Base-by-base conservation (phyloP, 73 alveolate genomes). In the Blepharisma japonicum region DNA sequence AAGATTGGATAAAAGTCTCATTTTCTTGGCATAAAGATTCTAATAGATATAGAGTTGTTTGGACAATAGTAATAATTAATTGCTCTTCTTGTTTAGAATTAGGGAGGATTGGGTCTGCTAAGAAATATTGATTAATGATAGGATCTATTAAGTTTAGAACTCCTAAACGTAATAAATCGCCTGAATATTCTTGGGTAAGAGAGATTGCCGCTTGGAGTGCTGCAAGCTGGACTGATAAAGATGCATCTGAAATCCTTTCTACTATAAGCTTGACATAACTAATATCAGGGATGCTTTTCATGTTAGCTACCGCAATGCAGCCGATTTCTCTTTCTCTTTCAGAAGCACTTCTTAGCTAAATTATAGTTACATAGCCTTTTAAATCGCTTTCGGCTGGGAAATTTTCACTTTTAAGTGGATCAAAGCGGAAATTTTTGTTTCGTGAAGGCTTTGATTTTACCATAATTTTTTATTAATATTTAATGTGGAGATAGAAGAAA, bases 381-480 rank as follows among this genome's bases (percentile, higher is more conserved):
- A 14, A 18, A 61, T 8, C 74, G 11, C 18, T 25, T 61, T 39
- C 23, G 74, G 23, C 74, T 61, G 74, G 42, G 42, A 32, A 32
- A 32, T 32, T 32, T 48, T 61, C 50, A 61, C 47, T 39, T 39
- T 61, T 61, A 14, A 61, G 11, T 0, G 74, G 74, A 25, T 61
- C 74, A 25, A 61, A 61, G 18, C 74, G 39, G 14, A 9, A 14
- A 14, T n/a, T 14, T 25, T 25, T 61, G 47, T 61, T 39, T 25
- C 74, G 74, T 14, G 47, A 61, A 61, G 74, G 74, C 38, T 39
- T n/a, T 9, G 74, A 61, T 25, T 61, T 61, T 18, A 61, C 74
- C 74, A 61, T 61, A 32, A 32, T 32, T n/a, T n/a, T 66, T 66
- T 45, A 20, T 14, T 66, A 20, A 66, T 66, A 66, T 20, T 14